Conservation (phyloP, 495 filamentous ascomycete genomes). For the Tuber indicum region DNA sequence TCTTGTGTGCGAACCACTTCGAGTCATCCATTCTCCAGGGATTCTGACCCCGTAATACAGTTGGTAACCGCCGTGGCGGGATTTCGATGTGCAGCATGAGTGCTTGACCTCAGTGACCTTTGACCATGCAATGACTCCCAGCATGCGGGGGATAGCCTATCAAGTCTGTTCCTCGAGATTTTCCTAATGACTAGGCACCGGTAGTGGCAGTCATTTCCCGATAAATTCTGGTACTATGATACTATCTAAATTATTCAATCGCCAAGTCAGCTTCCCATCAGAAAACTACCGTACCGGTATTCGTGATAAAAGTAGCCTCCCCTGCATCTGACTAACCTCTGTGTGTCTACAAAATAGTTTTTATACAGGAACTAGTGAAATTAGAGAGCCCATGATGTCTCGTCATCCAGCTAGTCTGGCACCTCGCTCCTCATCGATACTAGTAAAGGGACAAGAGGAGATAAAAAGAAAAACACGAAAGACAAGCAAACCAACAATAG, state of each 20-base stretch:
- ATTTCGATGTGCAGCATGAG: not conserved
- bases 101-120: not conserved
- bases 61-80: not conserved
- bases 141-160: not conserved
- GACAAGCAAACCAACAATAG: not conserved
- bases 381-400: conserved; percentile 1
- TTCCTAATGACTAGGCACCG: not conserved
- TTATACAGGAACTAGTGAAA: not conserved
- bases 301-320: not conserved
- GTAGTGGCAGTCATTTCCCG: not conserved
- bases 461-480: conserved; percentile 6
- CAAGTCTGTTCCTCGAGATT: not conserved
- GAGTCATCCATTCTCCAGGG: conserved; percentile 5
- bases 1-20: not conserved
- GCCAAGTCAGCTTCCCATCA: not conserved
- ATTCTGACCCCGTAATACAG: not conserved
- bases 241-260: not conserved
- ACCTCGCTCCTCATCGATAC: not conserved
- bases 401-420: not conserved
- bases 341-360: not conserved
- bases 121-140: not conserved
- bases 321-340: not conserved
- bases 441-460: not conserved
- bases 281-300: not conserved
- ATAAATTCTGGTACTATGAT: not conserved